These are phyloP conservation scores for Metschnikowia peoriensis DNA, from an alignment of 805 yeast species.

Conservation along the genomic window DNA sequence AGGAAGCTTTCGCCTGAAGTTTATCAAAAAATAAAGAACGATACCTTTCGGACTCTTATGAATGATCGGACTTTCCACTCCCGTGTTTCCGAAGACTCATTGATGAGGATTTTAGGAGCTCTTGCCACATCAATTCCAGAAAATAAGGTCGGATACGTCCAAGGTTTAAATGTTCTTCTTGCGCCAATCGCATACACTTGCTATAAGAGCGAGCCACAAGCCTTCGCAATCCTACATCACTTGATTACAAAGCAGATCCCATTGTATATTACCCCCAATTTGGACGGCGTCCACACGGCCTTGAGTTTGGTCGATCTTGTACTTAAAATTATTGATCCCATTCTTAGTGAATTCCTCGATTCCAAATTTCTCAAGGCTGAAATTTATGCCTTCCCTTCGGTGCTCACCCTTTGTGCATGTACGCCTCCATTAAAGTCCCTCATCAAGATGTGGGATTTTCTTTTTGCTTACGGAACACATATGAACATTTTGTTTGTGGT, in stretches of 20 bases:
- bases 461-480: constrained; percentile 89
- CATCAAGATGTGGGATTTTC: constrained; percentile 80
- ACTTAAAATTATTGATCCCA: constrained; percentile 69
- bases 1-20: constrained; percentile 42
- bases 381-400: constrained; percentile 81
- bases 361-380: constrained; percentile 75
- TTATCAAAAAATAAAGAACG: constrained; percentile 73
- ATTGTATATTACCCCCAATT: constrained; percentile 69
- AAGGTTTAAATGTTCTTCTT: constrained; percentile 83
- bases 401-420: constrained; percentile 81
- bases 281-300: constrained; percentile 82
- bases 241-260: constrained; percentile 68
- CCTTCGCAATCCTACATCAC: constrained; percentile 66
- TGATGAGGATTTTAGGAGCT: constrained; percentile 70
- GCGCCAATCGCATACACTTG: constrained; percentile 81
- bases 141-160: constrained; percentile 63
- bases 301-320: constrained; percentile 70
- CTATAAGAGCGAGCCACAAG: constrained; percentile 77
- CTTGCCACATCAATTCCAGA: constrained; percentile 51
- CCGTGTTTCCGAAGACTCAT: constrained; percentile 65
- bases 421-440: constrained; percentile 81
- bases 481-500: constrained; percentile 81
- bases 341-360: constrained; percentile 55
- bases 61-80: constrained; percentile 64
- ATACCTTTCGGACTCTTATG: constrained; percentile 80